Evolutionary conservation across 352 stramenopile species (phyloP), one percentile per base, ranked within the genome.

Genomic region (Thalassiosira hispida): DNA sequence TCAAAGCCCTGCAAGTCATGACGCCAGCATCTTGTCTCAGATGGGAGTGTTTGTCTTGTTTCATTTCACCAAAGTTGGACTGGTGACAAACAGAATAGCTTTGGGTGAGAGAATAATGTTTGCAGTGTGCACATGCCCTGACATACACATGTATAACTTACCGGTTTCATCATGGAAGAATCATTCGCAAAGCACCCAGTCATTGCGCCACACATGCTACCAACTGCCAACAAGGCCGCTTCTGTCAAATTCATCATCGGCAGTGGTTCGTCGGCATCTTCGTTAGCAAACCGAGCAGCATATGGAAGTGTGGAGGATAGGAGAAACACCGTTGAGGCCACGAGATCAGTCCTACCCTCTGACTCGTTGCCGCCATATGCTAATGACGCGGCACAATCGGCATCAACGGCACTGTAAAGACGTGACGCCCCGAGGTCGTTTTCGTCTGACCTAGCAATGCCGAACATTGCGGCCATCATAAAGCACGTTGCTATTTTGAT

Each of bases 151-250:
- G 31, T 74, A 69, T 63, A 75, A 44, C 64, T 64, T 22, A 73
- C 68, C 27, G 52, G 61, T 31, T 79, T 64, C 8, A 52, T 42
- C 40, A 51, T 20, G 18, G 31, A 52, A 65, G 20, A 20, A 49
- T 42, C 40, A 66, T 53, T 70, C 33, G 29, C 44, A 71, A 80
- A 75, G 18, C 73, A 79, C 29, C 77, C 82, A 12, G 65, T 81
- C 57, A 80, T 73, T n/a, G 86, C 87, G 33, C 88, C 88, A 74
- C 88, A 92, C 74, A 93, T 91, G 44, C 84, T 88, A 49, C 88
- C 88, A 18, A 73, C 83, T 9, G 86, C 88, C 16, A 91, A 69
- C 33, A 94, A 55, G 23, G 77, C 81, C 1, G 82, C 71, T 55
- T 91, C 86, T 0, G 88, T 73, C 6, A 92, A 71, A 74, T 91